phyloP scores from a whole-genome alignment of 345 rosid species.

The Clarkia xantiana region DNA sequence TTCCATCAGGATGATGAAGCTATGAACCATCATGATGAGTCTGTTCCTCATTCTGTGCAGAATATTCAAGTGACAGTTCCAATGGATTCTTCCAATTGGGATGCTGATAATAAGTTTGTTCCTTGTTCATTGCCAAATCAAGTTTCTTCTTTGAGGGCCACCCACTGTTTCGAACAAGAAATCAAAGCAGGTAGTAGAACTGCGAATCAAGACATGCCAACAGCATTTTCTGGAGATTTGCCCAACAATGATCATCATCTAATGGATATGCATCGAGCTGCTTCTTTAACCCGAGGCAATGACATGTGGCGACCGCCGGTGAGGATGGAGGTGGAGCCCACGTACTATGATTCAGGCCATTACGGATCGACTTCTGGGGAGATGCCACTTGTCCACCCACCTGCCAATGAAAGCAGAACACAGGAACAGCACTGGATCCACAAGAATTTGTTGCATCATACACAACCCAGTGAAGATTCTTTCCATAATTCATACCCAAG shows the following conservation, averaged over 20 bases:
- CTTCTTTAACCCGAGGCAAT: conserved; percentile 27
- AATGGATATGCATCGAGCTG: conserved; percentile 29
- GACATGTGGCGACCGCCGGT: conserved; percentile 47
- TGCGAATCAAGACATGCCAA: conserved; percentile 17
- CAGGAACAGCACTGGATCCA: conserved; percentile 28
- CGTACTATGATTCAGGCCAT: conserved; percentile 32
- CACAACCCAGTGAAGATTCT: conserved; percentile 35
- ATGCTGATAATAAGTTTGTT: conserved; percentile 19
- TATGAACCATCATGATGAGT: conserved; percentile 1
- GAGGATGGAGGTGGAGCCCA: conserved; percentile 17
- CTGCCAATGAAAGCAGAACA: conserved; percentile 21
- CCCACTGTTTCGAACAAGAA: conserved; percentile 20
- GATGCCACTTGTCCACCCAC: conserved; percentile 33
- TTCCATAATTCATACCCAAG: conserved; percentile 43
- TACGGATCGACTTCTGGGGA: conserved; percentile 31
- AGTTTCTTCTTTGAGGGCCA: conserved; percentile 19
- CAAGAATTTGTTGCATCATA: conserved; percentile 36
- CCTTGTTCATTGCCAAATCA: conserved; percentile 22
- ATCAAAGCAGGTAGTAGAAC: conserved; percentile 9
- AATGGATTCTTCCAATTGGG: not conserved
- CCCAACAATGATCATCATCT: conserved; percentile 18
- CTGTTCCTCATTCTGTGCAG: conserved; percentile 3
- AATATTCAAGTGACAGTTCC: conserved; percentile 1
- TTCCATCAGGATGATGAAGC: conserved; percentile 1
- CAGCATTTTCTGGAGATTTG: conserved; percentile 20